phyloP scores from a whole-genome alignment of 176 grass and related monocot genomes.

The Eragrostis nindensis region DNA sequence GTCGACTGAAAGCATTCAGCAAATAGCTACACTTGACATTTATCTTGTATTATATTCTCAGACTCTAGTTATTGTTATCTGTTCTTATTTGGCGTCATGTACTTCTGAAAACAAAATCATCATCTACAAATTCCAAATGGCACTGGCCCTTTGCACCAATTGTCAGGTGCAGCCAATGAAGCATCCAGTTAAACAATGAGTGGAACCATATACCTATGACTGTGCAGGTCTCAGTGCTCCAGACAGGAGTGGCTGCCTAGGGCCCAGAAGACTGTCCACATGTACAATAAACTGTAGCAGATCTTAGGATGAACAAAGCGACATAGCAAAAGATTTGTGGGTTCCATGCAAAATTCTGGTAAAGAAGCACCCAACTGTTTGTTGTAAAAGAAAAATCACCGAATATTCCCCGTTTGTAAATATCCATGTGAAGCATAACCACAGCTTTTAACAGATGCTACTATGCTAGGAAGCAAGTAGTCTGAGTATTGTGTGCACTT shows the following conservation, averaged over 20 bases:
- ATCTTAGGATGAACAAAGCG: slow-evolving; percentile 35
- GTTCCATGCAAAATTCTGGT: slow-evolving; percentile 42
- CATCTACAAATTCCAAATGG: neutral
- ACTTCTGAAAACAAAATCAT: neutral
- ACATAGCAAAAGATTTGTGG: slow-evolving; percentile 46
- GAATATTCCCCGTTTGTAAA: slow-evolving; percentile 38
- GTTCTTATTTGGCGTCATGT: neutral
- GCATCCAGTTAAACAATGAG: slow-evolving; percentile 5
- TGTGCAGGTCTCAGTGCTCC: slow-evolving; percentile 35
- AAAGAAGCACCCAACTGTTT: slow-evolving; percentile 25
- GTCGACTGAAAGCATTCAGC: neutral
- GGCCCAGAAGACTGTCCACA: slow-evolving; percentile 34
- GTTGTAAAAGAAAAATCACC: neutral
- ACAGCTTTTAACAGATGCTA: slow-evolving; percentile 22
- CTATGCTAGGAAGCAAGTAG: slow-evolving; percentile 7
- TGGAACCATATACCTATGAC: neutral
- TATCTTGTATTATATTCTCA: slow-evolving; percentile 24
- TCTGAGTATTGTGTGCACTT: neutral
- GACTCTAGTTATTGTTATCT: neutral
- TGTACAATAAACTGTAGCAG: slow-evolving; percentile 22
- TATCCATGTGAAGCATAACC: slow-evolving; percentile 36
- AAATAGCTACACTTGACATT: slow-evolving; percentile 15
- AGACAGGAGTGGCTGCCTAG: slow-evolving; percentile 21
- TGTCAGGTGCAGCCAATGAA: slow-evolving; percentile 7
- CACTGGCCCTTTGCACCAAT: neutral